phyloP scores from a whole-genome alignment of 2,329 filamentous ascomycete genomes.

The Fusarium poae region DNA sequence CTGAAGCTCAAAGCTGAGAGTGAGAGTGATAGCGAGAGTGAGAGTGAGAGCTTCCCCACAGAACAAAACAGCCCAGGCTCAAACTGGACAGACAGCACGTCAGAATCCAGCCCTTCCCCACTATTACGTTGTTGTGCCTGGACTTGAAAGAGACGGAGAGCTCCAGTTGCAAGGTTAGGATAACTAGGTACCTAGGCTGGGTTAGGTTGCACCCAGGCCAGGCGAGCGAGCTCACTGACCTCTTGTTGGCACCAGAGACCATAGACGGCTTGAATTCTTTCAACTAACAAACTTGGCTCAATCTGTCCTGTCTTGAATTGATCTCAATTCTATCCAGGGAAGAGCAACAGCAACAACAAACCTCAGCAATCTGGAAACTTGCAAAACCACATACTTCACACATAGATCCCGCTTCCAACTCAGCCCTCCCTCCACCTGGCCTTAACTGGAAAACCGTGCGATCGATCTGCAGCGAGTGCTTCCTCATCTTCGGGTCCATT shows the following conservation, averaged over 20 bases:
- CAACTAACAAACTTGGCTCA: slow-evolving; percentile 13
- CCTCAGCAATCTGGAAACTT: background rate
- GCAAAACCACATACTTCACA: slow-evolving; percentile 9
- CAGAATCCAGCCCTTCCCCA: slow-evolving; percentile 35
- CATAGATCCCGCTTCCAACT: slow-evolving; percentile 28
- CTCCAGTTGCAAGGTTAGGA: slow-evolving; percentile 38
- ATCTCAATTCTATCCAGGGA: slow-evolving; percentile 1
- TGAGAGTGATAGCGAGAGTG: slow-evolving; percentile 21
- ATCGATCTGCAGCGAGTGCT: slow-evolving; percentile 46
- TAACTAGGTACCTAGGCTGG: slow-evolving; percentile 16
- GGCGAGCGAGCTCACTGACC: slow-evolving; percentile 45
- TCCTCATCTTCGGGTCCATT: slow-evolving; percentile 40
- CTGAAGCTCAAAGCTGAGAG: slow-evolving; percentile 16
- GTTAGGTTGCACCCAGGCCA: slow-evolving; percentile 35
- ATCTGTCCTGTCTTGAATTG: background rate
- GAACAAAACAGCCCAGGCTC: slow-evolving; percentile 30
- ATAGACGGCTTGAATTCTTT: slow-evolving; percentile 42
- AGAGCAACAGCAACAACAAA: slow-evolving; percentile 1
- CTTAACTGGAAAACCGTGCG: slow-evolving; percentile 37
- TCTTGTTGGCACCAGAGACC: slow-evolving; percentile 35
- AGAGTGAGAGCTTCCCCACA: slow-evolving; percentile 38
- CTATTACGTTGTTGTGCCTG: slow-evolving; percentile 39
- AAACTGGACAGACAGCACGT: slow-evolving; percentile 28
- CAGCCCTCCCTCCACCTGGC: slow-evolving; percentile 30
- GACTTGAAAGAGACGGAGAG: slow-evolving; percentile 27